Conservation (phyloP, 2,329 filamentous ascomycete genomes). For the Aphanocladium album region DNA sequence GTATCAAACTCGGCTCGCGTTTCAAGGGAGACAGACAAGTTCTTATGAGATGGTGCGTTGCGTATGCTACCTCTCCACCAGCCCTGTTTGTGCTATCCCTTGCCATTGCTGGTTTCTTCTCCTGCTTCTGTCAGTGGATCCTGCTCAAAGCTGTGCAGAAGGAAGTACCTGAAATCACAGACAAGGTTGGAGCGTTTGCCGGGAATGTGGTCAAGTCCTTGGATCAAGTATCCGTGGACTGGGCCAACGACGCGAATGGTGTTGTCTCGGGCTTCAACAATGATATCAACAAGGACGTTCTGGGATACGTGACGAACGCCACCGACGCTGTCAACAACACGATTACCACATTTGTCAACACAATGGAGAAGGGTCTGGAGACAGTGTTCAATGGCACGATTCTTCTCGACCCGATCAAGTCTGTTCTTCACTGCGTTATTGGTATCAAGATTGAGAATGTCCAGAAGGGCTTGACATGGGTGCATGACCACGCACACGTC, state of each 20-base stretch:
- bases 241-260: slow-evolving; percentile 71
- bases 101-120: slow-evolving; percentile 74
- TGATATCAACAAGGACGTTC: slow-evolving; percentile 77
- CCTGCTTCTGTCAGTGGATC: slow-evolving; percentile 76
- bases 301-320: slow-evolving; percentile 81
- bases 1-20: slow-evolving; percentile 63
- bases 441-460: slow-evolving; percentile 79
- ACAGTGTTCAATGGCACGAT: slow-evolving; percentile 76
- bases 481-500: slow-evolving; percentile 79
- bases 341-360: slow-evolving; percentile 72
- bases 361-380: slow-evolving; percentile 70
- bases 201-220: slow-evolving; percentile 70
- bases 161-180: slow-evolving; percentile 68
- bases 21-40: slow-evolving; percentile 64
- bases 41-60: slow-evolving; percentile 74
- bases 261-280: slow-evolving; percentile 66
- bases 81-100: slow-evolving; percentile 84
- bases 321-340: slow-evolving; percentile 81
- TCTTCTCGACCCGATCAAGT: slow-evolving; percentile 70
- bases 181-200: slow-evolving; percentile 73
- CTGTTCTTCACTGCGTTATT: slow-evolving; percentile 82
- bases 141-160: slow-evolving; percentile 69
- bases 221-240: slow-evolving; percentile 66
- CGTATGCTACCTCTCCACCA: slow-evolving; percentile 79
- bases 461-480: slow-evolving; percentile 89